A percentile compares a stretch with the other conserved stretches of the same genome.
phyloP scores from a whole-genome alignment of 768 basidiomycete genomes.

The Leccinellum rugosiceps region DNA sequence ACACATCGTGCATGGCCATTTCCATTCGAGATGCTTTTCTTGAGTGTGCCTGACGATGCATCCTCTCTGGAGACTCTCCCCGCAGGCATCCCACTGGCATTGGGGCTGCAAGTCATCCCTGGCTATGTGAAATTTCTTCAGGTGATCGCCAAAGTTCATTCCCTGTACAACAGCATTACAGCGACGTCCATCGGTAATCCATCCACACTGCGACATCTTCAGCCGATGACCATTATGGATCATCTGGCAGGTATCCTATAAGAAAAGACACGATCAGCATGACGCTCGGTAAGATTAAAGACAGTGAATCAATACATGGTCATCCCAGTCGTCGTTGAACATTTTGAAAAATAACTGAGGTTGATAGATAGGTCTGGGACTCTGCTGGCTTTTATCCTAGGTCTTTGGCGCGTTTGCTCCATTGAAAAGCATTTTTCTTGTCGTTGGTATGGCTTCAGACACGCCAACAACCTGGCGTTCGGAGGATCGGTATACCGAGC shows the following conservation, averaged over 20 bases:
- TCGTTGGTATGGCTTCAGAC: conserved; percentile 16
- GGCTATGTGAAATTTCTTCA: conserved; percentile 10
- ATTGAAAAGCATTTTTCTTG: background rate
- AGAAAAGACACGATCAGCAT: background rate
- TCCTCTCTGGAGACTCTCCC: conserved; percentile 8
- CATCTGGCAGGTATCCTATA: conserved; percentile 7
- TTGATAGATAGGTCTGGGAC: background rate
- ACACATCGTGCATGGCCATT: conserved; percentile 24
- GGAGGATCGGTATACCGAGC: background rate
- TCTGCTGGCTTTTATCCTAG: conserved; percentile 8
- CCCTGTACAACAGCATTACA: conserved; percentile 12
- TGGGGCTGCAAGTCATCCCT: background rate
- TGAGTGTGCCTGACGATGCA: conserved; percentile 20
- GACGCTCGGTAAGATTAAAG: background rate
- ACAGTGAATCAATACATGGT: conserved; percentile 6
- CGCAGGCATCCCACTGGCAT: conserved; percentile 19
- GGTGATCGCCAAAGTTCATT: conserved; percentile 13
- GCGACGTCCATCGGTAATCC: conserved; percentile 4
- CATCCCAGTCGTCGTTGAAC: conserved; percentile 9
- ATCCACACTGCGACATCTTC: conserved; percentile 2
- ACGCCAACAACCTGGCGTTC: conserved; percentile 13
- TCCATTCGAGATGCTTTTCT: conserved; percentile 20
- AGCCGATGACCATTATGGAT: background rate
- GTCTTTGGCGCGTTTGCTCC: background rate
- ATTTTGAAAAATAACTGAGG: background rate